Evolutionary conservation across 202 grass and related monocot genomes (phyloP).

Genomic region (Alloteropsis angusta): DNA sequence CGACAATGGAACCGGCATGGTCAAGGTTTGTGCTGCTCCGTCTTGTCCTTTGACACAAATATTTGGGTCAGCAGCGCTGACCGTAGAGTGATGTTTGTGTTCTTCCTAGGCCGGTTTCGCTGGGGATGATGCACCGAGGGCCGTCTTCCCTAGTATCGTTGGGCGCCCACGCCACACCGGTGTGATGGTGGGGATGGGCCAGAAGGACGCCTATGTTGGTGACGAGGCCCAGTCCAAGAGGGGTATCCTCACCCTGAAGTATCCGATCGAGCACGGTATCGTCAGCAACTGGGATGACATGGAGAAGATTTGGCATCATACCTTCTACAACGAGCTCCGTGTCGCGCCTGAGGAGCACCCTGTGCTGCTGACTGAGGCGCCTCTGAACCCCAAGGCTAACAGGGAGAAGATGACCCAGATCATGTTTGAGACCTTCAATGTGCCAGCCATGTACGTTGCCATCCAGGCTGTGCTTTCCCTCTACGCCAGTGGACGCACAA

Average conservation of each 20-base stretch:
- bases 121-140: slow-evolving; percentile 68
- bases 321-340: slow-evolving; percentile 64
- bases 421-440: slow-evolving; percentile 81
- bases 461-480: slow-evolving; percentile 78
- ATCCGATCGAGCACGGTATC: slow-evolving; percentile 65
- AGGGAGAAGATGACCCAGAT: slow-evolving; percentile 83
- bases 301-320: slow-evolving; percentile 85
- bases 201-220: slow-evolving; percentile 70
- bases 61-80: neutral
- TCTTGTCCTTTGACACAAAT: neutral
- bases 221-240: slow-evolving; percentile 75
- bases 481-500: slow-evolving; percentile 83
- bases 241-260: slow-evolving; percentile 69
- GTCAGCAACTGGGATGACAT: slow-evolving; percentile 83
- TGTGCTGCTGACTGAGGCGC: slow-evolving; percentile 55
- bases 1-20: slow-evolving; percentile 82
- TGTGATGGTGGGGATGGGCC: slow-evolving; percentile 80
- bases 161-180: slow-evolving; percentile 63
- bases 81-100: neutral
- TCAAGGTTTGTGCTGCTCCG: slow-evolving; percentile 43
- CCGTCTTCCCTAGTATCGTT: slow-evolving; percentile 71
- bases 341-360: slow-evolving; percentile 69
- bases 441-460: slow-evolving; percentile 75
- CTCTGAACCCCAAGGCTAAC: slow-evolving; percentile 70
- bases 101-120: slow-evolving; percentile 52